Evolutionary conservation across 2,329 filamentous ascomycete genomes (phyloP).

Genomic region (Diplocarpon rosae): DNA sequence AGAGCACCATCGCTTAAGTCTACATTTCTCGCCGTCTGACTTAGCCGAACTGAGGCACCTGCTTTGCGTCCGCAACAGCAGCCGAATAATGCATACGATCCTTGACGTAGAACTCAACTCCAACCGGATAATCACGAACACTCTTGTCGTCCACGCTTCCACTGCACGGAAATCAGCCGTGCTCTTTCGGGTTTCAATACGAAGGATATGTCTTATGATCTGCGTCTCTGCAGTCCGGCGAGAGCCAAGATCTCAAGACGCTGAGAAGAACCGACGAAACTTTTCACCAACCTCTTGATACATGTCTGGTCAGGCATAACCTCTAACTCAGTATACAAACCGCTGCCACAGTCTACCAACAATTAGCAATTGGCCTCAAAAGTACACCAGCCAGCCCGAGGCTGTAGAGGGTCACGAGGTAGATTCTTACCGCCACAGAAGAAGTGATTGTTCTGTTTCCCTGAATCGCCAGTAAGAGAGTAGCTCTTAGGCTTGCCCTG

Average conservation of each 20-base stretch:
- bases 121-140: conserved; percentile 29
- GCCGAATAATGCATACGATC: conserved; percentile 36
- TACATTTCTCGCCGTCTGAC: too few species aligned
- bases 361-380: neutral
- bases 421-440: conserved; percentile 32
- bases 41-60: conserved; percentile 28
- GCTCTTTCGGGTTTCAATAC: too few species aligned
- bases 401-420: too few species aligned
- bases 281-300: conserved; percentile 33
- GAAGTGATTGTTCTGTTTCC: conserved; percentile 44
- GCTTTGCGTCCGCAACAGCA: conserved; percentile 35
- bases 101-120: conserved; percentile 42
- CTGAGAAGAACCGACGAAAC: too few species aligned
- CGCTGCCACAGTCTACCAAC: conserved; percentile 33
- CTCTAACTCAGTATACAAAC: conserved; percentile 41
- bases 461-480: conserved; percentile 36
- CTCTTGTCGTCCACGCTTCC: conserved; percentile 39
- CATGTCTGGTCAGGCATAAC: conserved; percentile 39
- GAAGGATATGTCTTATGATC: too few species aligned
- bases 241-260: too few species aligned
- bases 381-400: too few species aligned
- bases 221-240: too few species aligned
- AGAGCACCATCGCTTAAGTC: too few species aligned
- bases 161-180: too few species aligned
- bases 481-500: conserved; percentile 38